Base-by-base conservation (phyloP, 2,329 filamentous ascomycete species). In the Colletotrichum neosansevieriae region DNA sequence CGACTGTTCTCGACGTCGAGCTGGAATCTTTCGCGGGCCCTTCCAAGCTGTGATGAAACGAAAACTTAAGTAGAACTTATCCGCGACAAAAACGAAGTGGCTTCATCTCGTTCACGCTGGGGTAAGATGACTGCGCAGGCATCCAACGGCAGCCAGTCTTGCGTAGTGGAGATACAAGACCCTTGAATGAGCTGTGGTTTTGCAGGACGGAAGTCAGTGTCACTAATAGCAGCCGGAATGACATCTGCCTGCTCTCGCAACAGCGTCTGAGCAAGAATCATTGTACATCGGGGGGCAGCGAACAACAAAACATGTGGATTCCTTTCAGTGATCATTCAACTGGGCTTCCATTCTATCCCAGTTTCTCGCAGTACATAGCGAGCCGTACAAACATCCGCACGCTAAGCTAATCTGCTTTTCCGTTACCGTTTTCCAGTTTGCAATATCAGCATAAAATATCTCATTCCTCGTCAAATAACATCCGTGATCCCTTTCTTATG, bases 401-500 rank as follows among this genome's bases (percentile, higher is more conserved):
- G 44, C 59, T 47, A 34, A 54, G 38, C 50, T 15, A 21, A 21
- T 63, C 19, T 58, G 15, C 24, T 58, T 58, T 58, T 58, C 56
- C 56, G 11, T 45, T 56, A 32, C 38, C 36, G 40, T 63, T 47
- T 45, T 19, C 36, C 50, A 45, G 34, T 54, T 6, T 29, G 51
- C 51, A 54, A 45, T 44, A 45, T 15, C 29, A 53, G 24, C 54
- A n/a, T 42, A 4, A 53, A 53, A 44, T 17, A 32, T 32, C 15
- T 53, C 47, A 36, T 62, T 54, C 47, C 24, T 56, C 29, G 13
- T 54, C 38, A 54, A 40, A n/a, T 36, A 5, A 17, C 3, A 40
- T 13, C n/a, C 9, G 17, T 6, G 19, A 21, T n/a, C 40, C 15
- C 29, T 21, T 5, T 36, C 54, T 66, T 72, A 75, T 17, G 71